These are phyloP conservation scores for Macrophomina phaseolina DNA, from an alignment of 2,329 filamentous ascomycete genomes.

Conservation along the genomic window DNA sequence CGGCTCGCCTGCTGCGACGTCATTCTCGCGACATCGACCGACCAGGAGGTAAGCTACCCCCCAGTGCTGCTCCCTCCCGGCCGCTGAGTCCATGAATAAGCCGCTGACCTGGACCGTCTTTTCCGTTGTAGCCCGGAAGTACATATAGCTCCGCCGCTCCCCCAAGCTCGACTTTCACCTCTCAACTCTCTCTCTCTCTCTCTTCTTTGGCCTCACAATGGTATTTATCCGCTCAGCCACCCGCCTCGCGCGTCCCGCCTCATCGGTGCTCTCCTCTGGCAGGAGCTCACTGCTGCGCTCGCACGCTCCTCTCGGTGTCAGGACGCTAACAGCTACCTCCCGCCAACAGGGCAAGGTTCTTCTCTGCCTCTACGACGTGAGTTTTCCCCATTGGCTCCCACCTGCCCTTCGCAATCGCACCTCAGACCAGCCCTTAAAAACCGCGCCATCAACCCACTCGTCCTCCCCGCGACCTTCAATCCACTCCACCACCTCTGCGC, in stretches of 20 bases:
- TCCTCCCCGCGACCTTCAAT: too few relatives aligned
- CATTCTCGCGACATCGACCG: conserved; percentile 10
- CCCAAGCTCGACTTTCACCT: not conserved
- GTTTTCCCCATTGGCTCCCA: conserved; percentile 37
- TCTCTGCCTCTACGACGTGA: conserved; percentile 88
- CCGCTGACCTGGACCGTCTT: conserved; percentile 16
- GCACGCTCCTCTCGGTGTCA: conserved; percentile 55
- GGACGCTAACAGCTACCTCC: conserved; percentile 69
- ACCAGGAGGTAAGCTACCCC: conserved; percentile 13
- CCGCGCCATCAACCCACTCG: too few relatives aligned
- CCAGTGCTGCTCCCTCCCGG: not conserved
- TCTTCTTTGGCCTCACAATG: conserved; percentile 48
- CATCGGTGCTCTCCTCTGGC: conserved; percentile 55
- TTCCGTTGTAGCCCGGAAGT: conserved; percentile 8
- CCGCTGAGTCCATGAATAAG: conserved; percentile 14
- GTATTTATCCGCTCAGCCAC: conserved; percentile 68
- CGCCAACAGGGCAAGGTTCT: conserved; percentile 92
- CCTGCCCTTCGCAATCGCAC: not conserved
- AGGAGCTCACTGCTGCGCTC: conserved; percentile 52
- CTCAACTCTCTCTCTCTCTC: not conserved
- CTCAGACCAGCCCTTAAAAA: not conserved
- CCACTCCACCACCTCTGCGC: too few relatives aligned
- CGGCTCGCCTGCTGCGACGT: conserved; percentile 18
- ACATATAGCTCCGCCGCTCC: conserved; percentile 7
- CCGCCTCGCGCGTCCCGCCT: conserved; percentile 62